phyloP scores from a whole-genome alignment of 495 filamentous ascomycete genomes.

The Barbatosphaeria neglecta region DNA sequence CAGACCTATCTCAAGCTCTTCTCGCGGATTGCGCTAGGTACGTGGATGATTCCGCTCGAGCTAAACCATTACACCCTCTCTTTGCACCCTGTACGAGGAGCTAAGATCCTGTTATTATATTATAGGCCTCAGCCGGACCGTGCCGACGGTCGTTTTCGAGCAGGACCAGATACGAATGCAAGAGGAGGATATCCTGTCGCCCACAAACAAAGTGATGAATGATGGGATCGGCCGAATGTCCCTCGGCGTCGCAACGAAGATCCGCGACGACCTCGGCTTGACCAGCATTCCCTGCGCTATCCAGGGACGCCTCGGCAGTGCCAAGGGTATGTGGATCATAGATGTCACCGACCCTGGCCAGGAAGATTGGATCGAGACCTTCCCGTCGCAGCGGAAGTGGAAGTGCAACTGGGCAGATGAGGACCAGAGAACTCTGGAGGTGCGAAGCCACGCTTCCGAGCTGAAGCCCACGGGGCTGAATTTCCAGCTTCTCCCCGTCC shows the following conservation, averaged over 20 bases:
- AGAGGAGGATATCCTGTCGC: conserved; percentile 21
- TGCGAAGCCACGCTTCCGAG: conserved; percentile 50
- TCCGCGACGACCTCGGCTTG: conserved; percentile 49
- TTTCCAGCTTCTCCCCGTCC: conserved; percentile 64
- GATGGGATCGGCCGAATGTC: conserved; percentile 73
- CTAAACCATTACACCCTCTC: too few species aligned
- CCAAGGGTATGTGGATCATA: conserved; percentile 86
- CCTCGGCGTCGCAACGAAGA: conserved; percentile 42
- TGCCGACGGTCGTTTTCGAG: conserved; percentile 20
- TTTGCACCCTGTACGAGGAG: too few species aligned
- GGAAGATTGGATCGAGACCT: conserved; percentile 64
- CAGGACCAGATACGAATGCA: conserved; percentile 23
- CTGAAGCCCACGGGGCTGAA: conserved; percentile 58
- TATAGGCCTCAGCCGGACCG: conserved; percentile 31
- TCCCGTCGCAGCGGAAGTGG: conserved; percentile 72
- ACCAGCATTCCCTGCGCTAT: conserved; percentile 56
- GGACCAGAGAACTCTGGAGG: conserved; percentile 55
- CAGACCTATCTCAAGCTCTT: conserved; percentile 25
- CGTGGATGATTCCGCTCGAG: not conserved
- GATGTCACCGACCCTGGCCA: conserved; percentile 33
- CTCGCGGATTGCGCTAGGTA: conserved; percentile 33
- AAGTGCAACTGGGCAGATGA: conserved; percentile 42
- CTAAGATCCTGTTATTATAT: too few species aligned
- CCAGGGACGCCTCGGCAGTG: conserved; percentile 71
- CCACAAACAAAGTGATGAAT: conserved; percentile 52